Evolutionary conservation across 176 grass and related monocot genomes (phyloP), one percentile per base, ranked within the genome.

Genomic region (Dactylis glomerata): DNA sequence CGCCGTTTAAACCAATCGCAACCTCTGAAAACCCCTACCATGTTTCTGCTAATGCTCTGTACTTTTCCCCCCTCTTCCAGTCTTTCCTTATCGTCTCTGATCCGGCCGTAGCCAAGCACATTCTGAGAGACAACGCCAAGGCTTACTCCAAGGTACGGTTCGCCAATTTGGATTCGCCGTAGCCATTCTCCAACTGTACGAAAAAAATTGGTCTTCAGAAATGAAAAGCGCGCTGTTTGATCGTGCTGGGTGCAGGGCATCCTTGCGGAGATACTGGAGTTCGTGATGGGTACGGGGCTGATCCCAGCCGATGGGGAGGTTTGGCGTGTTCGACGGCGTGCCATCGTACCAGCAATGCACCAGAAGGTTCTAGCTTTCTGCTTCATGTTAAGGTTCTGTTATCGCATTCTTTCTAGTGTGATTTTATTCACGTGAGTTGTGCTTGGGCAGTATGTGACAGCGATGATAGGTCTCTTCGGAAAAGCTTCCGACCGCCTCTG

Each of bases 51-150:
- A 13, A 75, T 82, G 68, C 4, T 54, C n/a, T 42, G 1, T 34
- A 73, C 1, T 3, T 74, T 5, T 40, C 6, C 8, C 61, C 16
- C 11, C 75, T 86, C 19, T 23, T 86, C 12, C 76, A 99, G 96
- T 96, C 96, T 56, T 99, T 99, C 80, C 91, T 99, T 14, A 99
- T 99, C 22, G 93, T 99, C 78, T 99, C 93, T 68, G 96, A 99
- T 82, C 96, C 96, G 3, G 81, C 23, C 22, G 90, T 99, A 52
- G 93, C 96, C 22, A 99, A 96, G 77, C 91, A 94, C 84, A 99
- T 99, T 68, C 84, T 99, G 3, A 93, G 78, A 86, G 91, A 96
- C 8, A 99, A 99, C 85, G 77, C 93, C 54, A 96, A 89, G 64
- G 86, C 89, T 88, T 99, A 99, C 20, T 99, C 93, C 73, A 99